A percentile compares a stretch with the other conserved stretches of the same genome.
phyloP scores from a whole-genome alignment of 345 rosid genomes.

The Camelina laxa region DNA sequence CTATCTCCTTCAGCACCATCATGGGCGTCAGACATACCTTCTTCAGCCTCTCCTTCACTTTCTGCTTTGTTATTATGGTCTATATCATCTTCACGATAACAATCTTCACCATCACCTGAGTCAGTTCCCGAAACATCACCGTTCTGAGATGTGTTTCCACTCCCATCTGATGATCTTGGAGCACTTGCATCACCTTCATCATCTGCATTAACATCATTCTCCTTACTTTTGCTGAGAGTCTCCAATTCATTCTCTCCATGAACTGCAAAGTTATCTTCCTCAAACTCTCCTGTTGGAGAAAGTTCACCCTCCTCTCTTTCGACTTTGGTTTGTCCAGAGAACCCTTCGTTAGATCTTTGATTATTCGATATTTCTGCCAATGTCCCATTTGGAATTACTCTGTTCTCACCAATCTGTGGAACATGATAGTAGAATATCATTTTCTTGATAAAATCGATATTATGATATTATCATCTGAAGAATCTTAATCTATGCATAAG shows the following conservation, averaged over 20 bases:
- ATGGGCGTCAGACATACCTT: slow-evolving; percentile 56
- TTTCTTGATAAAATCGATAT: neutral
- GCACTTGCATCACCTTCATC: slow-evolving; percentile 91
- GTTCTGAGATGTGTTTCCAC: slow-evolving; percentile 86
- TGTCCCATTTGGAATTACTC: slow-evolving; percentile 57
- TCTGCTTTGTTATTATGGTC: slow-evolving; percentile 78
- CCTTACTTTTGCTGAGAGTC: slow-evolving; percentile 58
- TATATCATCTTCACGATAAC: slow-evolving; percentile 76
- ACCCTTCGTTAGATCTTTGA: slow-evolving; percentile 61
- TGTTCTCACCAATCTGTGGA: slow-evolving; percentile 60
- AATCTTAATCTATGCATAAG: neutral
- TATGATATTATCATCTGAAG: neutral
- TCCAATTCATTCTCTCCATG: slow-evolving; percentile 69
- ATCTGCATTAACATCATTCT: slow-evolving; percentile 77
- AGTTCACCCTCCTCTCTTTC: slow-evolving; percentile 99
- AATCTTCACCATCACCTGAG: slow-evolving; percentile 83
- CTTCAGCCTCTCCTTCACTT: slow-evolving; percentile 96
- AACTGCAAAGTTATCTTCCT: slow-evolving; percentile 84
- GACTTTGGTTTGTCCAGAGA: slow-evolving; percentile 58
- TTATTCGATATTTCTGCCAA: slow-evolving; percentile 49
- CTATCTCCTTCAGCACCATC: slow-evolving; percentile 86
- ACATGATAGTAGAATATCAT: slow-evolving; percentile 22
- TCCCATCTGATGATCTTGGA: slow-evolving; percentile 83
- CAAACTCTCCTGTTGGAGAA: slow-evolving; percentile 93
- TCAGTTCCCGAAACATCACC: slow-evolving; percentile 91